Evolutionary conservation across 2,329 filamentous ascomycete species (phyloP).

Genomic region (Hortaea sp.): DNA sequence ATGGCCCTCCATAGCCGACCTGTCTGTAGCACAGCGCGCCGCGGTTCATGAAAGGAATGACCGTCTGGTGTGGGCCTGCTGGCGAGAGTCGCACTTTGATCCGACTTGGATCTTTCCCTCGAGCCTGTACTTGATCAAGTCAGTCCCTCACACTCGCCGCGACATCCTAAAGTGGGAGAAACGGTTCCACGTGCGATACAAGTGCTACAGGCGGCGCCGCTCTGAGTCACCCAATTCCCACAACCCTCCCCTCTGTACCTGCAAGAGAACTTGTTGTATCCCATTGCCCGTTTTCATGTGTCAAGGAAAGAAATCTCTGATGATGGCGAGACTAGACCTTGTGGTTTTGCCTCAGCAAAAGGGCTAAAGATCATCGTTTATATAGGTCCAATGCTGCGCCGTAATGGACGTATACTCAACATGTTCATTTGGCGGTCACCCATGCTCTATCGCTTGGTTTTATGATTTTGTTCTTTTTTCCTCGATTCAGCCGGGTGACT

Average conservation of each 20-base stretch:
- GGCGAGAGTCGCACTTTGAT: neutral
- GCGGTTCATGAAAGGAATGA: neutral
- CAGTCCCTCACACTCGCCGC: no score
- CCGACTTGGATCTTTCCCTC: constrained; percentile 7
- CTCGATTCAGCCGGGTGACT: no score
- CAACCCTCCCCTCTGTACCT: constrained; percentile 7
- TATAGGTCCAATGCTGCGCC: constrained; percentile 1
- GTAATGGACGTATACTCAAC: neutral
- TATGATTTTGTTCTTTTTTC: neutral
- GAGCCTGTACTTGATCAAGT: constrained; percentile 1
- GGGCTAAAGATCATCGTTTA: neutral
- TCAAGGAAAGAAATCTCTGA: no score
- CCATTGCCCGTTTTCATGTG: neutral
- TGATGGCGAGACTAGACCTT: no score
- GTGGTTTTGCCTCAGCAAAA: neutral
- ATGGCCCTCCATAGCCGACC: no score
- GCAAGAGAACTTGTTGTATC: constrained; percentile 11
- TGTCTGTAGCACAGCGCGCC: neutral
- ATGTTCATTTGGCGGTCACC: neutral
- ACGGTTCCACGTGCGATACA: constrained; percentile 12
- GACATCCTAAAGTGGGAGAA: neutral
- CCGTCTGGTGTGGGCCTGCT: neutral
- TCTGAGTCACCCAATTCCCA: constrained; percentile 9
- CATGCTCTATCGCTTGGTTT: neutral
- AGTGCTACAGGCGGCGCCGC: constrained; percentile 12